Evolutionary conservation across 495 filamentous ascomycete species (phyloP), one percentile per base, ranked within the genome.

Genomic region (Paragyromitra xinjiangensis): DNA sequence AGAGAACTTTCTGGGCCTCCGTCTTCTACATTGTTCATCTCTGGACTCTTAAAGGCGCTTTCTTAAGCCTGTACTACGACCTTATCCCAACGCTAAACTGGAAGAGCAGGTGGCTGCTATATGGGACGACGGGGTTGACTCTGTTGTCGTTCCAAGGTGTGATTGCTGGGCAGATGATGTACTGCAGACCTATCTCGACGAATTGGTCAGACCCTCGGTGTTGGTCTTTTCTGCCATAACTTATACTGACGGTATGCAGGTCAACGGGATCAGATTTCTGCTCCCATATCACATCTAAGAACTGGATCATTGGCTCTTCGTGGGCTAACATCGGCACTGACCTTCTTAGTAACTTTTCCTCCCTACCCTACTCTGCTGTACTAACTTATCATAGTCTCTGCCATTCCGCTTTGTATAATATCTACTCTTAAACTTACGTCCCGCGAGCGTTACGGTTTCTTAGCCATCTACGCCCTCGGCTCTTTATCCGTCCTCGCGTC

Each of bases 401-500:
- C 68, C 40, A 79, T 79, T 34, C 77, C 77, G 14, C 58, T 79
- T 9, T 79, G 61, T n/a, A 79, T 79, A 64, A 79, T 79, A 29
- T 72, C 75, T 7, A 79, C 77, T 34, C 68, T 79, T 37, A 71
- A 78, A 16, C 77, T 79, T 45, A 78, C 34, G 42, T 55, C 50
- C 19, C 66, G 75, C 12, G 77, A 79, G 51, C 75, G 63, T 6
- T 79, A 73, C 51, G 75, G 77, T n/a, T 81, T 81, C 71, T 67
- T 81, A 14, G 69, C 56, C 19, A 80, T 81, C 71, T 82, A 79
- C 71, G 58, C 71, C 56, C 71, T 82, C 67, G 71, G 80, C 44
- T 79, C 68, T 9, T 65, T 82, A 68, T 72, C 70, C 45, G 61
- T 77, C 51, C 70, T 81, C n/a, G 64, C 80, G 24, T 78, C 80